These are phyloP conservation scores for Ascochyta koolunga DNA, from an alignment of 2,329 filamentous ascomycete genomes.

Conservation along the genomic window DNA sequence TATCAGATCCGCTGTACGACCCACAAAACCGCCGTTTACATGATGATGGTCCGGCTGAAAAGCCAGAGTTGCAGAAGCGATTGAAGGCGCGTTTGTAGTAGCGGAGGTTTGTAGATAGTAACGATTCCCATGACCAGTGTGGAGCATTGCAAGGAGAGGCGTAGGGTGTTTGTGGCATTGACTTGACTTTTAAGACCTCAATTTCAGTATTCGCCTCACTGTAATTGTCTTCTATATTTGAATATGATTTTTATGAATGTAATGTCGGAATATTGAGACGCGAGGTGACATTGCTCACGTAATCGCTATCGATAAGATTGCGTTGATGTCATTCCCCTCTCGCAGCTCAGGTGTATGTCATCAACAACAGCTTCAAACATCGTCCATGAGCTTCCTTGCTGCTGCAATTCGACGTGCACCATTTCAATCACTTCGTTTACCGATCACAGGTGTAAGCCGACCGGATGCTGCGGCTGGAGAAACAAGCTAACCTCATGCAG, in stretches of 20 bases:
- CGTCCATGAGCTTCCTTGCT: constrained; percentile 44
- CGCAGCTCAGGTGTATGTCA: constrained; percentile 54
- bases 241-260: neutral
- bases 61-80: constrained; percentile 29
- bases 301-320: neutral
- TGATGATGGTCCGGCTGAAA: constrained; percentile 26
- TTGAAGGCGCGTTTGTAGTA: constrained; percentile 30
- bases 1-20: constrained; percentile 57
- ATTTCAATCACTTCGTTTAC: constrained; percentile 23
- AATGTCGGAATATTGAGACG: neutral
- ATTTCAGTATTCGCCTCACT: neutral
- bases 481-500: constrained; percentile 34
- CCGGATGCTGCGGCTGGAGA: neutral
- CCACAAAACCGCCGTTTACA: constrained; percentile 48
- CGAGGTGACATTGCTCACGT: neutral
- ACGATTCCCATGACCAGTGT: constrained; percentile 20
- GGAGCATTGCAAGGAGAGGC: constrained; percentile 10
- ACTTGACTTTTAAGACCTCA: neutral
- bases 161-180: neutral
- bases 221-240: neutral
- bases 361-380: constrained; percentile 46
- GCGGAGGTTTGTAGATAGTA: constrained; percentile 5
- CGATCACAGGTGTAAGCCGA: constrained; percentile 26
- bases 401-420: constrained; percentile 34
- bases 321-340: constrained; percentile 33